Conservation (phyloP, 2,329 filamentous ascomycete genomes). For the Monilinia fructicola region DNA sequence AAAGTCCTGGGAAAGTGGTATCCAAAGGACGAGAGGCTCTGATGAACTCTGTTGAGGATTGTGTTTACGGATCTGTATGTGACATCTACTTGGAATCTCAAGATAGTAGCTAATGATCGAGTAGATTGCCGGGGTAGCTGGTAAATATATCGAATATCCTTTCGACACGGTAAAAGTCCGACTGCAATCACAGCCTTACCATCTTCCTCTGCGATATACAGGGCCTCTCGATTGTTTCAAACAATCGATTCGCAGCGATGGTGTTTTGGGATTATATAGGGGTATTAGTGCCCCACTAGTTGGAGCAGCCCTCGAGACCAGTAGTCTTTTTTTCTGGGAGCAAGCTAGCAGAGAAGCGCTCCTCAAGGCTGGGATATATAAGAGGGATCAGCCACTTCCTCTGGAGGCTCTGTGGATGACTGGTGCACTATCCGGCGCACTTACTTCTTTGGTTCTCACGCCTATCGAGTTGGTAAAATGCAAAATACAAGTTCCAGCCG, state of each 20-base stretch:
- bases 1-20: constrained; percentile 22
- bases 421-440: constrained; percentile 81
- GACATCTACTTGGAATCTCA: neutral
- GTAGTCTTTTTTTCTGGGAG: constrained; percentile 90
- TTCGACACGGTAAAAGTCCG: constrained; percentile 99
- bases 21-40: constrained; percentile 34
- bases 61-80: constrained; percentile 81
- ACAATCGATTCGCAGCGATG: constrained; percentile 77
- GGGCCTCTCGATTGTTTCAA: constrained; percentile 92
- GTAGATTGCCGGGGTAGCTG: constrained; percentile 77
- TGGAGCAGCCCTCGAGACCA: constrained; percentile 89
- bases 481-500: constrained; percentile 81
- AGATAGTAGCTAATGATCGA: constrained; percentile 22
- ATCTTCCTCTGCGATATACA: constrained; percentile 74
- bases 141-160: constrained; percentile 96
- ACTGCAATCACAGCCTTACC: constrained; percentile 90
- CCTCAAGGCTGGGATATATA: constrained; percentile 52
- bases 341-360: constrained; percentile 67
- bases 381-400: constrained; percentile 61
- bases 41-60: constrained; percentile 73
- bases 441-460: constrained; percentile 88
- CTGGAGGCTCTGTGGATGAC: constrained; percentile 75
- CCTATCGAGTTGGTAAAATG: constrained; percentile 98
- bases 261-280: constrained; percentile 74
- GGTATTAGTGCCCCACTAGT: constrained; percentile 89